Evolutionary conservation across 2,329 filamentous ascomycete genomes (phyloP), one percentile per base, ranked within the genome.

Genomic region (Arthroderma uncinatum): DNA sequence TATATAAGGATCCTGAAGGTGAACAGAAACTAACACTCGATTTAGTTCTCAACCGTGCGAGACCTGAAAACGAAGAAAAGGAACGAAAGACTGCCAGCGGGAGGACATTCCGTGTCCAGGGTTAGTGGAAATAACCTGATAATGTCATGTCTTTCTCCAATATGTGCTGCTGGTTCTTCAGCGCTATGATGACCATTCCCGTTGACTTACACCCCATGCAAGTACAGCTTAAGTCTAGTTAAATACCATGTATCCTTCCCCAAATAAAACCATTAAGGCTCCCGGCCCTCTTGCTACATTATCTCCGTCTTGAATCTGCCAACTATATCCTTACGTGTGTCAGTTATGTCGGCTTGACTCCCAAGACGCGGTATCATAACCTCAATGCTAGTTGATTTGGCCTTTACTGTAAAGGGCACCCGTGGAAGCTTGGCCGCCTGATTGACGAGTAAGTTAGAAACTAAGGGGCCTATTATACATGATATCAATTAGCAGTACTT

Each of bases 71-170:
- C 66, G 92, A 97, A 74, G 93, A 97, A 74, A 92, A 92, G 76
- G 94, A 98, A 76, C 85, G 89, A 68, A 98, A 98, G 83, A 98
- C 93, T 58, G 93, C 94, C 50, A 97, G 89, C 71, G 93, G 93
- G 62, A 83, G 93, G 67, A 95, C 91, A 44, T 98, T 98, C 82
- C 79, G 79, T 64, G 81, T 84, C 21, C 82, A 84, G 64, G 77
- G 67, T 59, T 76, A 70, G 56, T 40, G 5, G 23, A 39, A 39
- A 23, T 53, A 44, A 25, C 9, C 7, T 19, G 12, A 30, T 33
- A 16, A 50, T 16, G 1, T 9, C 28, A 33, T 33, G n/a, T 10
- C 44, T 30, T 21, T 48, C 14, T 25, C 12, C n/a, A 50, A 50
- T 37, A 50, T 30, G 25, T 50, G 25, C 44, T 34, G 25, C 44